phyloP scores from a whole-genome alignment of 257 asterid species.

The Solanum ossicruentum region DNA sequence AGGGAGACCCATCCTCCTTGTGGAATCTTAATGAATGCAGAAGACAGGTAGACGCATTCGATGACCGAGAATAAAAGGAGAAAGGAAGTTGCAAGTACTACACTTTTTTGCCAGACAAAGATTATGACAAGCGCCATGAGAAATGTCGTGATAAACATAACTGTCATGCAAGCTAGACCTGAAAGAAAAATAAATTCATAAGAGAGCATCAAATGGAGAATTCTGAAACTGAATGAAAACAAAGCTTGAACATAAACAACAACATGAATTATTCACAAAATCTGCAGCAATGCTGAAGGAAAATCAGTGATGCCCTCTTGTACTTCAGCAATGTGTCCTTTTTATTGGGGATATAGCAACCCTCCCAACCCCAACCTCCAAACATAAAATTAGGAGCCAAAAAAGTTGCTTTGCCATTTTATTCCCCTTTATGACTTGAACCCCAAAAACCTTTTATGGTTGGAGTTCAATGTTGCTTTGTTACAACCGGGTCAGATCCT shows the following conservation, averaged over 20 bases:
- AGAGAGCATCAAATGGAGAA: background rate
- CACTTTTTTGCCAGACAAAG: conserved; percentile 67
- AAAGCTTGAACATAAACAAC: background rate
- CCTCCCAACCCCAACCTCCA: background rate
- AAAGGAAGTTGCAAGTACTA: conserved; percentile 35
- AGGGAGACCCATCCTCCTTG: conserved; percentile 97
- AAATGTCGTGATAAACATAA: conserved; percentile 84
- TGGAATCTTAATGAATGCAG: conserved; percentile 60
- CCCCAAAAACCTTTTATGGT: background rate
- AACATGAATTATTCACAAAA: background rate
- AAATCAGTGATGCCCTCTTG: background rate
- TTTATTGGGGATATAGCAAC: background rate
- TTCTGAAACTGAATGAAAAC: background rate
- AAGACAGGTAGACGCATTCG: conserved; percentile 51
- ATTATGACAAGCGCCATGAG: conserved; percentile 83
- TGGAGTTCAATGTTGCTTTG: background rate
- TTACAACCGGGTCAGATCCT: background rate
- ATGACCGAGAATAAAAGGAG: conserved; percentile 59
- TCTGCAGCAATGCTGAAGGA: background rate
- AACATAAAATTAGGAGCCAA: background rate
- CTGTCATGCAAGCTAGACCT: conserved; percentile 96
- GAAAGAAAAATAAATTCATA: conserved; percentile 11
- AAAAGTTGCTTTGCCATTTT: background rate
- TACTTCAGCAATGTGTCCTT: background rate
- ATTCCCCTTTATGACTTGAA: background rate